Conservation (phyloP, 2,329 filamentous ascomycete species). For the Dactylellina leptospora region DNA sequence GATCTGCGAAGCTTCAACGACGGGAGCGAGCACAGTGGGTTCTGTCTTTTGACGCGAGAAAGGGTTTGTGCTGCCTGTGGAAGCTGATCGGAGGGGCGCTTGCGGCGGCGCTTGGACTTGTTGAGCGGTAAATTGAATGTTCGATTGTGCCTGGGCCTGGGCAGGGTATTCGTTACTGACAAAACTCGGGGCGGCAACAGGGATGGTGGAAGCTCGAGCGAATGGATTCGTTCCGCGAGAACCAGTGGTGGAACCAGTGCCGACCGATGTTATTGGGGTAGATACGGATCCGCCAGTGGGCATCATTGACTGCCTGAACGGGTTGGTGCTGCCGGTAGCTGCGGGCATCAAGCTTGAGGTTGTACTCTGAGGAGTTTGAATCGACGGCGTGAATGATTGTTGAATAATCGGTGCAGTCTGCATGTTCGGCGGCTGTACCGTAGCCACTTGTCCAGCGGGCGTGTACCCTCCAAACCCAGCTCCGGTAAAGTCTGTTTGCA, state of each 20-base stretch:
- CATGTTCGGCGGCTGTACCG: conserved; percentile 59
- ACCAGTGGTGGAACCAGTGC: conserved; percentile 60
- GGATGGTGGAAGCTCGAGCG: conserved; percentile 65
- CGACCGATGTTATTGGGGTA: conserved; percentile 60
- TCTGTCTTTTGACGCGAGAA: conserved; percentile 46
- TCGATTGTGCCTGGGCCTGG: conserved; percentile 50
- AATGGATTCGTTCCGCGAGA: conserved; percentile 77
- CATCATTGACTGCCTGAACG: conserved; percentile 92
- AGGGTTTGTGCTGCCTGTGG: conserved; percentile 54
- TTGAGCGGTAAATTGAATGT: conserved; percentile 49
- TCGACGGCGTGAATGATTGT: conserved; percentile 65
- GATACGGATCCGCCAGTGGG: conserved; percentile 54
- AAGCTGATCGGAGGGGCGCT: conserved; percentile 24
- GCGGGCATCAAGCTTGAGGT: conserved; percentile 60
- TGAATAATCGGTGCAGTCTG: conserved; percentile 66
- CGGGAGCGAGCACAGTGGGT: conserved; percentile 30
- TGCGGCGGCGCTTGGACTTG: conserved; percentile 21
- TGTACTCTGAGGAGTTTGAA: conserved; percentile 60
- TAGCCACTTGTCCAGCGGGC: conserved; percentile 72
- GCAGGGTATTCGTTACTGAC: conserved; percentile 18
- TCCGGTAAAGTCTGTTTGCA: conserved; percentile 73
- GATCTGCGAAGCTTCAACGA: conserved; percentile 53
- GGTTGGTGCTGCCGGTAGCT: conserved; percentile 77
- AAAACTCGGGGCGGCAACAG: conserved; percentile 56
- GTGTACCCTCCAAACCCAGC: conserved; percentile 86